phyloP scores from a whole-genome alignment of 192 early-diverging fungal species.

The Coemansia sp. region DNA sequence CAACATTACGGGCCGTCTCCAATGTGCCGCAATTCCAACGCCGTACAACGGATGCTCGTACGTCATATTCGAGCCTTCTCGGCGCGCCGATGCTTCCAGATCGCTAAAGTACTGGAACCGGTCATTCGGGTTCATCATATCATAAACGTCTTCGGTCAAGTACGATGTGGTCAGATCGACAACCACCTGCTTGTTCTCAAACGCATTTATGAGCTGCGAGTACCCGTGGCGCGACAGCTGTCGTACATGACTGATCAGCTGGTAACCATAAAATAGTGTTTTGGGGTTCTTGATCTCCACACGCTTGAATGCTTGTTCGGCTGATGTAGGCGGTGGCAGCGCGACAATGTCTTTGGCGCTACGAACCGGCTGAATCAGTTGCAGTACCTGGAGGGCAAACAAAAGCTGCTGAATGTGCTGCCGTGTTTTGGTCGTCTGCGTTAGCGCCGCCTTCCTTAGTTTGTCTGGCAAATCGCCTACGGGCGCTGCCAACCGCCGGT shows the following conservation, averaged over 20 bases:
- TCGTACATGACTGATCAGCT: slow-evolving; percentile 32
- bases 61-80: slow-evolving; percentile 4
- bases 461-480: slow-evolving; percentile 21
- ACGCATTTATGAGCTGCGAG: background rate
- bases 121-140: slow-evolving; percentile 13
- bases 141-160: slow-evolving; percentile 20
- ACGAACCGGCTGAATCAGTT: slow-evolving; percentile 30
- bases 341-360: slow-evolving; percentile 10
- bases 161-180: slow-evolving; percentile 12
- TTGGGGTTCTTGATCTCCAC: background rate
- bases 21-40: slow-evolving; percentile 16
- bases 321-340: slow-evolving; percentile 22
- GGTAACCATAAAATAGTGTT: slow-evolving; percentile 20
- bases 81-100: slow-evolving; percentile 14
- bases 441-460: background rate
- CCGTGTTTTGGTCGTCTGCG: background rate
- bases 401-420: slow-evolving; percentile 19
- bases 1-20: slow-evolving; percentile 15
- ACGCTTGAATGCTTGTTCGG: slow-evolving; percentile 18
- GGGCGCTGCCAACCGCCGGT: slow-evolving; percentile 24
- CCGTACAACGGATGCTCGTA: slow-evolving; percentile 16
- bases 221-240: slow-evolving; percentile 24
- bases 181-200: background rate
- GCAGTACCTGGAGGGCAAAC: slow-evolving; percentile 20
- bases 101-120: slow-evolving; percentile 19